Percentiles rank a stretch among this genome's conserved stretches.
Evolutionary conservation across 2,329 filamentous ascomycete genomes (phyloP).

Genomic region (Kalmusia sp.): DNA sequence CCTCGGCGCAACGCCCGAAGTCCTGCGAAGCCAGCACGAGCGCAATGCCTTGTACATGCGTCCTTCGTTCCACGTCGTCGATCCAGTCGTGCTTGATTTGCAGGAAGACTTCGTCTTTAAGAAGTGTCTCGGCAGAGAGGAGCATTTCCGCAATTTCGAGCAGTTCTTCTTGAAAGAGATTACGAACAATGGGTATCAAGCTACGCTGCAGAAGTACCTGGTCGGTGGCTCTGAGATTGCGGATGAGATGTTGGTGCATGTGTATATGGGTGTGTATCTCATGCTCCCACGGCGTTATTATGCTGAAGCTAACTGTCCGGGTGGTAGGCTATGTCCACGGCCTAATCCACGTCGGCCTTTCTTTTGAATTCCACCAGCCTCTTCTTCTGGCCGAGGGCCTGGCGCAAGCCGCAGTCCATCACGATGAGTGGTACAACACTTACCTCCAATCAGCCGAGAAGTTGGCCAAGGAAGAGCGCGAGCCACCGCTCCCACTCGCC

Average conservation of each 20-base stretch:
- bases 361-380: neutral
- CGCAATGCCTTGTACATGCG: conserved; percentile 1
- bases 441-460: neutral
- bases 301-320: no score
- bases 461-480: neutral
- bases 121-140: neutral
- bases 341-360: neutral
- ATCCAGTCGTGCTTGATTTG: neutral
- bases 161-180: neutral
- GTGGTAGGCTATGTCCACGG: conserved; percentile 1
- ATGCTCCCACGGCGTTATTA: neutral
- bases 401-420: neutral
- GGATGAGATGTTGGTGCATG: neutral
- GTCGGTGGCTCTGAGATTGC: neutral
- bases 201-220: neutral
- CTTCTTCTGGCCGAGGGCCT: neutral
- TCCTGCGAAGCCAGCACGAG: neutral
- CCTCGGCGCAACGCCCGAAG: neutral
- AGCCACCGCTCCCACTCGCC: neutral
- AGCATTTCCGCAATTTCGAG: neutral
- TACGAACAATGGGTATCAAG: neutral
- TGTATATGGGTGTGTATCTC: neutral
- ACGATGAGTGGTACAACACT: neutral
- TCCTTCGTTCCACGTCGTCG: neutral
- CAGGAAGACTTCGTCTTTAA: neutral